A percentile compares a stretch with the other conserved stretches of the same genome.
phyloP scores from a whole-genome alignment of 1,139 yeast species.

The Kodamaea arcana region DNA sequence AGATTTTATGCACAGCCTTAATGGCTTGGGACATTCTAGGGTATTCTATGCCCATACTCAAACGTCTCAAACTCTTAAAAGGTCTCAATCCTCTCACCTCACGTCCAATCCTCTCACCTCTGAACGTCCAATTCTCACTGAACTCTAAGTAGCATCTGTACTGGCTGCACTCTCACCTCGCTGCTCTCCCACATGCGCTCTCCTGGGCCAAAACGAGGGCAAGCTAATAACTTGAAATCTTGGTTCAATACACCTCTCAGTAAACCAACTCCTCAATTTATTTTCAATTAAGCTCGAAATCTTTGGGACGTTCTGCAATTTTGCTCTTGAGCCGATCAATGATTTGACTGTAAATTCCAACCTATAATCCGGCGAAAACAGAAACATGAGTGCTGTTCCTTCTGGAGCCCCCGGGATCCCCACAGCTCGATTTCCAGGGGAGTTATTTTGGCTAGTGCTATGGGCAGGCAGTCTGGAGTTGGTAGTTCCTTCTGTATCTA shows the following conservation, averaged over 20 bases:
- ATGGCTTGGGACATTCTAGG: too few species aligned
- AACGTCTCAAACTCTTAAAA: too few species aligned
- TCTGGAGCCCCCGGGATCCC: neutral
- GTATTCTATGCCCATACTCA: too few species aligned
- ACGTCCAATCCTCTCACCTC: neutral
- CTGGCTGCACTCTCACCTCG: neutral
- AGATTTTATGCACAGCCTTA: too few species aligned
- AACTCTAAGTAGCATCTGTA: neutral
- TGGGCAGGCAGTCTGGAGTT: too few species aligned
- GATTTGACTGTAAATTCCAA: slow-evolving; percentile 84
- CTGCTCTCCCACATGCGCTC: slow-evolving; percentile 58
- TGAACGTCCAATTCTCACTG: slow-evolving; percentile 1
- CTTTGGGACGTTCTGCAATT: slow-evolving; percentile 90
- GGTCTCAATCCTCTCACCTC: neutral
- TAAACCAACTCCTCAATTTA: slow-evolving; percentile 82
- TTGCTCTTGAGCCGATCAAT: slow-evolving; percentile 86
- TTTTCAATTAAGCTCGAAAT: slow-evolving; percentile 80
- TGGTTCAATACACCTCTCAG: slow-evolving; percentile 91
- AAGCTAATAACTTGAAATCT: slow-evolving; percentile 77
- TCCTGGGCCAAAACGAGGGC: slow-evolving; percentile 89
- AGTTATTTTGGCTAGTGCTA: too few species aligned
- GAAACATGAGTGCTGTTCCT: slow-evolving; percentile 76
- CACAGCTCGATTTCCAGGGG: slow-evolving; percentile 15
- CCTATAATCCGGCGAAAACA: slow-evolving; percentile 86
- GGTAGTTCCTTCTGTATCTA: too few species aligned